Evolutionary conservation across 2,329 filamentous ascomycete genomes (phyloP).

Genomic region (Claviceps digitariae): DNA sequence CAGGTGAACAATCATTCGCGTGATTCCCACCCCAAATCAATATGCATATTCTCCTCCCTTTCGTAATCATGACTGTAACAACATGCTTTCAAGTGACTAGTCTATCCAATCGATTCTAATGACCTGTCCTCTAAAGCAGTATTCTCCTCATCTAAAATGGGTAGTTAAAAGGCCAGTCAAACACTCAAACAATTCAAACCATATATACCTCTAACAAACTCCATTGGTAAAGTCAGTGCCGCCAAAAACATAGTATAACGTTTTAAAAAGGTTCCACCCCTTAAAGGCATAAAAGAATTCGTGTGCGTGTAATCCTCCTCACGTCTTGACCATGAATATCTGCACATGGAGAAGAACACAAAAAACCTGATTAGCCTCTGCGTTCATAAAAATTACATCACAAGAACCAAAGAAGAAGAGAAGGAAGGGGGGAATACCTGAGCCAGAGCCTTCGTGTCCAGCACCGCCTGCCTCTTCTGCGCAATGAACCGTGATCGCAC

Average conservation of each 20-base stretch:
- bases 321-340: slow-evolving; percentile 57
- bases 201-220: neutral
- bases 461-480: slow-evolving; percentile 71
- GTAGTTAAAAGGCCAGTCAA: too few species aligned
- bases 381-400: neutral
- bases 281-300: too few species aligned
- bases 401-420: neutral
- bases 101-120: too few species aligned
- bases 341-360: slow-evolving; percentile 12
- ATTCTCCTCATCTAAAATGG: too few species aligned
- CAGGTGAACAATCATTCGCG: too few species aligned
- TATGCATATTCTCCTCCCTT: too few species aligned
- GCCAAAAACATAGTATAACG: neutral
- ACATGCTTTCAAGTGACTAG: too few species aligned
- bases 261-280: too few species aligned
- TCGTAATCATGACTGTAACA: too few species aligned
- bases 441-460: slow-evolving; percentile 71
- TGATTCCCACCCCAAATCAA: too few species aligned
- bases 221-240: neutral
- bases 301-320: neutral
- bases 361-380: neutral
- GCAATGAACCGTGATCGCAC: slow-evolving; percentile 73
- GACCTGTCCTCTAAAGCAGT: too few species aligned
- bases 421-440: slow-evolving; percentile 44
- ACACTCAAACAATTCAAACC: too few species aligned